Evolutionary conservation across 2,329 filamentous ascomycete species (phyloP).

Genomic region (Aspergillus luchuensis): DNA sequence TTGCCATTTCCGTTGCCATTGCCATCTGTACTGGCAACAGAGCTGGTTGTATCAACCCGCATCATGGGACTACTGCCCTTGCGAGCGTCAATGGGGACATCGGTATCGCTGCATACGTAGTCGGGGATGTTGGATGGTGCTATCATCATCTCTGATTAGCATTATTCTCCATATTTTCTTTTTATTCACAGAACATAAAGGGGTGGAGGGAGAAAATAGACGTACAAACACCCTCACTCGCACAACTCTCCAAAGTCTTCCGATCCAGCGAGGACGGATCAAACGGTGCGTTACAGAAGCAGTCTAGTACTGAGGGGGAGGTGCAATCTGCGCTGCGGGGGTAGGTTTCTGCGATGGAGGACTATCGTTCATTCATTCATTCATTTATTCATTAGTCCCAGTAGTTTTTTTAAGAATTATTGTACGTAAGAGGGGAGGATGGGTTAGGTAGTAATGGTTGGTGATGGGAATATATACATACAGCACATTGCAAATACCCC

Average conservation of each 20-base stretch:
- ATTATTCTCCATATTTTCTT: too few species aligned
- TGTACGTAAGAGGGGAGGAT: too few species aligned
- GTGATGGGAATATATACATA: background rate
- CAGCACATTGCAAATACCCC: slow-evolving; percentile 17
- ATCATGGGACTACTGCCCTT: slow-evolving; percentile 15
- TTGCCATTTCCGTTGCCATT: background rate
- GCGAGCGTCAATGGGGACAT: slow-evolving; percentile 11
- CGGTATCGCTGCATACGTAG: slow-evolving; percentile 16
- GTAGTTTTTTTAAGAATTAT: background rate
- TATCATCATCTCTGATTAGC: background rate
- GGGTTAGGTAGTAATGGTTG: too few species aligned
- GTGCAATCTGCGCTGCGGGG: slow-evolving; percentile 6
- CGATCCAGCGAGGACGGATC: background rate
- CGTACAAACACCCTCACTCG: slow-evolving; percentile 15
- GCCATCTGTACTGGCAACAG: background rate
- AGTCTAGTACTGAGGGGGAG: slow-evolving; percentile 16
- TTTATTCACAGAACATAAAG: too few species aligned
- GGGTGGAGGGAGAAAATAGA: background rate
- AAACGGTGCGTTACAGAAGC: slow-evolving; percentile 15
- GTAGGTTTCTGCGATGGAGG: slow-evolving; percentile 11
- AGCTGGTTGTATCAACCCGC: background rate
- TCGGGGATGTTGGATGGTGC: slow-evolving; percentile 7
- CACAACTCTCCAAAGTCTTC: slow-evolving; percentile 6
- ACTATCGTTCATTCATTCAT: background rate
- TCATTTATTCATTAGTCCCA: background rate